Evolutionary conservation across 352 stramenopile genomes (phyloP).

Genomic region (Pythium brassicae): DNA sequence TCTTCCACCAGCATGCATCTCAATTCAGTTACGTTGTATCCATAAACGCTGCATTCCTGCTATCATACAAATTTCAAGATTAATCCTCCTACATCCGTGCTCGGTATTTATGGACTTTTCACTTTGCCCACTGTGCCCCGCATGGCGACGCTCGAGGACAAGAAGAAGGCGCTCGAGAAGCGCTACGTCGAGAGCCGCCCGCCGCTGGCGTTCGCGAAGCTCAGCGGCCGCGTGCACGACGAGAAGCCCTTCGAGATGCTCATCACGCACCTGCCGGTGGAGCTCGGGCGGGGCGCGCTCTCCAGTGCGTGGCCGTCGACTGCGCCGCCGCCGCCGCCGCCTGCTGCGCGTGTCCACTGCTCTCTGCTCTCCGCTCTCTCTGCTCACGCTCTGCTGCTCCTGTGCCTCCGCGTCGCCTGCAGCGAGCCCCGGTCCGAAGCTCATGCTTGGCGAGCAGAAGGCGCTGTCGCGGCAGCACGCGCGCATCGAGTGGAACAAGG

Average conservation of each 20-base stretch:
- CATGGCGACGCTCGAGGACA: slow-evolving; percentile 44
- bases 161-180: slow-evolving; percentile 75
- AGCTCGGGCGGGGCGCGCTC: slow-evolving; percentile 60
- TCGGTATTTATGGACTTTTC: too few species aligned
- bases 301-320: slow-evolving; percentile 18
- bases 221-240: slow-evolving; percentile 53
- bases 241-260: slow-evolving; percentile 71
- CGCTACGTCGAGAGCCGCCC: slow-evolving; percentile 74
- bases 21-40: too few species aligned
- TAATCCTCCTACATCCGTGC: too few species aligned
- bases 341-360: too few species aligned
- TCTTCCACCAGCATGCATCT: too few species aligned
- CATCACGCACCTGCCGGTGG: slow-evolving; percentile 67
- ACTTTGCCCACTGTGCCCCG: too few species aligned
- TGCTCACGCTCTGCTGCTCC: background rate
- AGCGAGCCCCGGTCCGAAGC: slow-evolving; percentile 37
- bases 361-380: background rate
- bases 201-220: slow-evolving; percentile 77
- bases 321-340: background rate
- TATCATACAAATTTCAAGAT: too few species aligned
- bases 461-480: slow-evolving; percentile 72
- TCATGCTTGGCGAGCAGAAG: slow-evolving; percentile 77
- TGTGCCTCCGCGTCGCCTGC: slow-evolving; percentile 4
- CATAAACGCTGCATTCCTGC: too few species aligned
- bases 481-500: slow-evolving; percentile 74